Evolutionary conservation across 208 protist genomes (phyloP), one percentile per base, ranked within the genome.

Genomic region (Acanthamoeba divionensis): DNA sequence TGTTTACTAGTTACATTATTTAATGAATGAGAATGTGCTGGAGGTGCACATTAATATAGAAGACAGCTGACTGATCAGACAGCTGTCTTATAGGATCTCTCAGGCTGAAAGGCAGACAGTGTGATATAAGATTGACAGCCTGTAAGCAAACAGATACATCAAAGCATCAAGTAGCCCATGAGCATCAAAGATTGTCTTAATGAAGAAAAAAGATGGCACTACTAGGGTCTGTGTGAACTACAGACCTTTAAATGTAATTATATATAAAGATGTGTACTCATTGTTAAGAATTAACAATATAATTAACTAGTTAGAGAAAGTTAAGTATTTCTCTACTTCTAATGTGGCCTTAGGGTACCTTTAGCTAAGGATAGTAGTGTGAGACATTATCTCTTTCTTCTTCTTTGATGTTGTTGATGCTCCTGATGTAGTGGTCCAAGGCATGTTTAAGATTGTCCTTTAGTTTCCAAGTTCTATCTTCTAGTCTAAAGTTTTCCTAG

Each of bases 281-380:
- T 26, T 79, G 0, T n/a, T n/a, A 54, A 26, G 31, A 0, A n/a
- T 79, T 10, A 38, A 79, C 9, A 13, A 54, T 26, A 52, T 54
- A 0, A 21, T 79, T 0, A 2, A 79, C 69, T 5, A 24, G 21
- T 12, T 79, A 13, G n/a, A 0, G 0, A 15, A 36, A 0, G 12
- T 38, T 0, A 9, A 26, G 24, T 79, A 13, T 12, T 12, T 12
- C 3, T 90, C 54, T 1, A 24, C 5, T n/a, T 2, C 91, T 0
- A 1, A 91, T 33, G 29, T 91, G 18, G 38, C 33, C 0, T 66
- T 3, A 0, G 83, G 71, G 0, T 91, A 91, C 41, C 90, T 47
- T 44, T 82, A 91, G 65, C 55, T 91, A 0, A 45, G 5, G 0
- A 41, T 91, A 0, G 73, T 26, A 1, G 65, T 75, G 9, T 33